Base-by-base conservation (phyloP, 345 rosid species). In the Euphorbia peplus region DNA sequence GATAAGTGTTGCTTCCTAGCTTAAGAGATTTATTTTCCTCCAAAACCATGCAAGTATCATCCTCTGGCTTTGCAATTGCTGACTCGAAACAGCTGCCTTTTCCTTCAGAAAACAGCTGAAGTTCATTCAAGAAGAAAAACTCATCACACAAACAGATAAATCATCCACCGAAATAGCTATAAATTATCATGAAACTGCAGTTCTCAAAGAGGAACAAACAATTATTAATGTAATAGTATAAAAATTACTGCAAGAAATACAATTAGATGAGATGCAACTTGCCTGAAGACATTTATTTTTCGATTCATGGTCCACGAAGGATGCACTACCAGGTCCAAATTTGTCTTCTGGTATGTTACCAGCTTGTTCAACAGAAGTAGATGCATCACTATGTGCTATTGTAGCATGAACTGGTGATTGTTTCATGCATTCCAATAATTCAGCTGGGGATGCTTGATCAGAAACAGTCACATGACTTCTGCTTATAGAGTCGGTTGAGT, bases 41-140 rank as follows among this genome's bases (percentile, higher is more conserved):
- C 62, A 69, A 16, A 67, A 47, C 71, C 42, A 35, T 30, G 50
- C 35, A 64, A 47, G 60, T 39, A 29, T 56, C 46, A 55, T 16
- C 21, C 65, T 79, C 79, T 18, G 69, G 60, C 67, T 60, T 68
- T 24, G 32, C 28, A 41, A n/a, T 46, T 66, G 63, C 54, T 52
- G 30, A 26, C 32, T 24, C 48, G 32, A 19, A n/a, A 39, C 54
- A 35, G 50, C 41, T 57, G 66, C 61, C 57, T 54, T 76, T 70
- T 63, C 71, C 75, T 68, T 72, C 83, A 3, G 72, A 69, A 65
- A 80, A 78, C 0, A 83, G 79, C 86, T 83, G 78, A 57, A 75
- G 57, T 47, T 26, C 48, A 59, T 41, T n/a, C 22, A 65, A 5
- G 7, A 15, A 29, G 15, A 59, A 51, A 48, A 28, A 37, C 24